These are phyloP conservation scores for Cichorium intybus DNA, from an alignment of 140 eudicot genomes.

Conservation along the genomic window DNA sequence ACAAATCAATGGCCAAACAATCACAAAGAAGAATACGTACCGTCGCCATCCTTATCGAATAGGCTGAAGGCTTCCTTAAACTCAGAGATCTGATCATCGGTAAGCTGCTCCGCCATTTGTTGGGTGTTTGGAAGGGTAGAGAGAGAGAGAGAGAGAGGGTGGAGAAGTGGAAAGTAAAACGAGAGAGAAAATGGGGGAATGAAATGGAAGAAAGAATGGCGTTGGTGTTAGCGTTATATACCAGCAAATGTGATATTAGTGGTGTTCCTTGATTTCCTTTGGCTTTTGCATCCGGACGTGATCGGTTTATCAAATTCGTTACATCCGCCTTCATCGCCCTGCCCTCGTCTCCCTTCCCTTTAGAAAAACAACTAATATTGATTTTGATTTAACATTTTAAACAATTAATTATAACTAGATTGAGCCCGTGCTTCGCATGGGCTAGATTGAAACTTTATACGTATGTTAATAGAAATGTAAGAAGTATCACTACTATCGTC, in stretches of 20 bases:
- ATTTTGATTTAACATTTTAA: too few relatives aligned
- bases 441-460: too few relatives aligned
- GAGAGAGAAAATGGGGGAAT: neutral
- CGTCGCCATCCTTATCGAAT: constrained; percentile 45
- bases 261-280: constrained; percentile 12
- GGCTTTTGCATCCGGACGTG: constrained; percentile 13
- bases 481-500: too few relatives aligned
- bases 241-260: constrained; percentile 5
- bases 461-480: too few relatives aligned
- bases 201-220: neutral
- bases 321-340: constrained; percentile 27
- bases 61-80: constrained; percentile 46
- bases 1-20: neutral
- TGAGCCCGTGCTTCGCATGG: too few relatives aligned
- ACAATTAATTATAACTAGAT: too few relatives aligned
- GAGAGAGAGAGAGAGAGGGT: neutral
- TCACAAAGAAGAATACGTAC: constrained; percentile 1
- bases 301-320: constrained; percentile 33
- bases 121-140: neutral
- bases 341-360: neutral
- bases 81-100: constrained; percentile 47
- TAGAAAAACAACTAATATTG: too few relatives aligned
- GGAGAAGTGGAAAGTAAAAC: neutral
- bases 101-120: constrained; percentile 40
- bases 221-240: constrained; percentile 4